Conservation (phyloP, 768 basidiomycete genomes). For the Naganishia vaughanmartiniae region DNA sequence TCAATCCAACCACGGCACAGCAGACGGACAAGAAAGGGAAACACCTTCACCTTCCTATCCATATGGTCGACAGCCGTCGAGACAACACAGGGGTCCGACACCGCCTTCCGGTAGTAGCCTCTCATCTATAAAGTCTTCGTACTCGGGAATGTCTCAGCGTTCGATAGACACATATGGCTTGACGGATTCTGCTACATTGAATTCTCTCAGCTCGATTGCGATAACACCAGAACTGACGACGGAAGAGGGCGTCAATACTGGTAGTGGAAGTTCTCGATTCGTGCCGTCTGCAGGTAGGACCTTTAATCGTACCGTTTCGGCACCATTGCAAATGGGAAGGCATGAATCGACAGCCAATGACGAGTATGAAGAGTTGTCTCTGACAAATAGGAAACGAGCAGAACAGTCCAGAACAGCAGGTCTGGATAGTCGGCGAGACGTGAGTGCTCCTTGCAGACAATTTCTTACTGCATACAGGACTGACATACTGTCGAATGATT, state of each 20-base stretch:
- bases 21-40: neutral
- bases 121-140: conserved; percentile 11
- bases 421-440: neutral
- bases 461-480: neutral
- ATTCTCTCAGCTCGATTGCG: conserved; percentile 10
- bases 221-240: conserved; percentile 11
- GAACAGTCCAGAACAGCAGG: conserved; percentile 1
- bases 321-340: conserved; percentile 10
- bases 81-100: conserved; percentile 3
- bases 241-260: neutral
- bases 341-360: neutral
- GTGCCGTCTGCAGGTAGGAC: conserved; percentile 14
- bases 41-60: conserved; percentile 13
- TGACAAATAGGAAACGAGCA: conserved; percentile 20
- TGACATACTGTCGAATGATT: neutral
- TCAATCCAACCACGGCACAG: neutral
- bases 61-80: conserved; percentile 1
- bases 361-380: conserved; percentile 17
- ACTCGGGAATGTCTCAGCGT: conserved; percentile 8
- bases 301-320: conserved; percentile 16
- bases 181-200: conserved; percentile 18
- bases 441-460: neutral
- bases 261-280: conserved; percentile 15
- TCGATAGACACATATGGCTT: conserved; percentile 1
- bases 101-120: conserved; percentile 21